A percentile compares a stretch with the other conserved stretches of the same genome.
Evolutionary conservation across 2,329 filamentous ascomycete genomes (phyloP).

Genomic region (Aspergillus pseudoterreus): DNA sequence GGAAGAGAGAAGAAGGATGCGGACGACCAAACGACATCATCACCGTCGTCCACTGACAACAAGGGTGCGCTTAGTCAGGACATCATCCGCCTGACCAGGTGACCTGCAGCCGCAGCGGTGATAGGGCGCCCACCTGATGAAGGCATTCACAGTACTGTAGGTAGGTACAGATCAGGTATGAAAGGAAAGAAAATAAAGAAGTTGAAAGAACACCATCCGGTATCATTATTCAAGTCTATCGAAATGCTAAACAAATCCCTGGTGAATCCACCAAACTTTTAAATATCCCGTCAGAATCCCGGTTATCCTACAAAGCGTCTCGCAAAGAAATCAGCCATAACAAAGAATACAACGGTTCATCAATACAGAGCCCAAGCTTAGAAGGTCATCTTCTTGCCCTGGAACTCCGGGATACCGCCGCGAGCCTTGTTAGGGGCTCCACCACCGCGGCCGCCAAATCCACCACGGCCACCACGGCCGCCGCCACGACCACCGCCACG

Average conservation of each 20-base stretch:
- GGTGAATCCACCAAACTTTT: slow-evolving; percentile 9
- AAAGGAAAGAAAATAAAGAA: neutral
- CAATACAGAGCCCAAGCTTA: slow-evolving; percentile 25
- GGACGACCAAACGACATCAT: neutral
- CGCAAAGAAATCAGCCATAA: slow-evolving; percentile 6
- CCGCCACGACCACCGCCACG: slow-evolving; percentile 53
- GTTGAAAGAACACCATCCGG: neutral
- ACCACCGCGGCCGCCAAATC: slow-evolving; percentile 48
- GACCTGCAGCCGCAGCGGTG: neutral
- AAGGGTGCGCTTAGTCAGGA: neutral
- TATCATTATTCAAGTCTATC: slow-evolving; percentile 5
- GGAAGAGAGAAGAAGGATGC: neutral
- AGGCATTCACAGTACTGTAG: neutral
- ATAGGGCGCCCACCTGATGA: neutral
- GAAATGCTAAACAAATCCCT: neutral
- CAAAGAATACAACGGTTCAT: neutral
- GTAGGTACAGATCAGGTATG: neutral
- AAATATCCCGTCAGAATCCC: no score
- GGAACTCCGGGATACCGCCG: slow-evolving; percentile 62
- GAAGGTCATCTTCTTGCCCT: slow-evolving; percentile 78
- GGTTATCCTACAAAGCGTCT: slow-evolving; percentile 2
- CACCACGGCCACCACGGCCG: slow-evolving; percentile 49
- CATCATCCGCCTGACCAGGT: neutral
- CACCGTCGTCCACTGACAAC: neutral
- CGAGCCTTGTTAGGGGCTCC: slow-evolving; percentile 48